Evolutionary conservation across 305 asterid species (phyloP).

Genomic region (Fraxinus greggii): DNA sequence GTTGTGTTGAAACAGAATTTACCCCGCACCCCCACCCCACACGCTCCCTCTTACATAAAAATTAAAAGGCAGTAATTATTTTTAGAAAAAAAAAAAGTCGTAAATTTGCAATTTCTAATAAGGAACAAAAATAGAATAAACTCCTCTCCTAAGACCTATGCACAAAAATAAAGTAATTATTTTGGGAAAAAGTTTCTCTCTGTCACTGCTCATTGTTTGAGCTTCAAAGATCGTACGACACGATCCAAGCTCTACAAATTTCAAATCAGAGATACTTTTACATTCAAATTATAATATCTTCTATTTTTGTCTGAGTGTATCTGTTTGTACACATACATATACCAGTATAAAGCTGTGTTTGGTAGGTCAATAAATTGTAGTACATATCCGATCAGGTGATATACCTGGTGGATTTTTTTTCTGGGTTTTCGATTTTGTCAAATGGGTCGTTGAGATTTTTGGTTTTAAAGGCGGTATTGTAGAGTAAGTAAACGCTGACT

Average conservation of each 20-base stretch:
- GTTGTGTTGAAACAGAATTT: conserved; percentile 30
- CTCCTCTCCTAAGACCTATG: conserved; percentile 44
- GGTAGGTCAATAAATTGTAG: conserved; percentile 45
- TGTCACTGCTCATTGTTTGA: conserved; percentile 50
- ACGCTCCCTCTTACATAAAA: no score
- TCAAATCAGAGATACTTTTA: conserved; percentile 25
- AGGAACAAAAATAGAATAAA: conserved; percentile 17
- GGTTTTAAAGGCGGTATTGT: conserved; percentile 14
- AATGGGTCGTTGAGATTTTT: conserved; percentile 31
- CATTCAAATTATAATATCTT: conserved; percentile 4
- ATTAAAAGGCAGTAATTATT: neutral
- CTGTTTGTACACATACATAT: conserved; percentile 30
- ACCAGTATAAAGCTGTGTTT: conserved; percentile 7
- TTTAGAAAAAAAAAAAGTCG: neutral
- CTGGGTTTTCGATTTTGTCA: conserved; percentile 16
- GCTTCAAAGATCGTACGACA: conserved; percentile 46
- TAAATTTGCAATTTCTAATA: neutral
- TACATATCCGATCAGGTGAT: conserved; percentile 33
- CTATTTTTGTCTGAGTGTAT: conserved; percentile 24
- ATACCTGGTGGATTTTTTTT: conserved; percentile 8
- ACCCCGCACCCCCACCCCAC: neutral
- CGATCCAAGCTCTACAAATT: conserved; percentile 45
- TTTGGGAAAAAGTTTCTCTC: neutral
- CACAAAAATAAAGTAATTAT: conserved; percentile 38
- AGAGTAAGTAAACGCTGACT: conserved; percentile 35